Conservation (phyloP, 306 rosid genomes). For the Herpetospermum pedunculosum region DNA sequence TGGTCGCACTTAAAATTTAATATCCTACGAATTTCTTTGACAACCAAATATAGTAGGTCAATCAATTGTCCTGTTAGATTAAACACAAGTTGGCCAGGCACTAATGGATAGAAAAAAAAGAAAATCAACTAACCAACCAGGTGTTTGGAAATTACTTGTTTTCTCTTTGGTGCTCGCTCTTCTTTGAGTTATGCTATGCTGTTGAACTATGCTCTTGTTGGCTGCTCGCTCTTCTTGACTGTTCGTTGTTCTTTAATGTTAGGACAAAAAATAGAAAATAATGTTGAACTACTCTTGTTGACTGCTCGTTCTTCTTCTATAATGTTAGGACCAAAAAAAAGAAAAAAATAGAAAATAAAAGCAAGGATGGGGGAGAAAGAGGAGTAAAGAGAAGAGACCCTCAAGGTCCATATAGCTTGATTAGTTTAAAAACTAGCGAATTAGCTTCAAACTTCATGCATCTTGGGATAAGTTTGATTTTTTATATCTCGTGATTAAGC, state of each 20-base stretch:
- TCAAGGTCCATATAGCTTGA: neutral
- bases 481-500: neutral
- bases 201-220: too few species aligned
- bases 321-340: neutral
- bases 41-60: too few species aligned
- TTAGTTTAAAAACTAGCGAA: conserved; percentile 2
- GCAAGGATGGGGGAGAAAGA: neutral
- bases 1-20: too few species aligned
- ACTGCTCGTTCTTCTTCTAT: too few species aligned
- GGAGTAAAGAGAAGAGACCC: neutral
- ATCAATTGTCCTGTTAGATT: too few species aligned
- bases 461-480: neutral
- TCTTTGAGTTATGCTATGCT: too few species aligned
- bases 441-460: conserved; percentile 14
- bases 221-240: neutral
- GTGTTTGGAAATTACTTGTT: neutral
- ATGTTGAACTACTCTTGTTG: too few species aligned
- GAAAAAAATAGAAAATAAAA: neutral
- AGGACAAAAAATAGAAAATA: neutral
- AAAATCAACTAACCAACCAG: too few species aligned
- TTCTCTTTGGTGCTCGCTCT: neutral
- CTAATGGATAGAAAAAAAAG: too few species aligned
- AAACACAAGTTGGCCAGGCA: too few species aligned
- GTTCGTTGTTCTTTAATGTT: too few species aligned
- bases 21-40: too few species aligned